Evolutionary conservation across 768 basidiomycete genomes (phyloP), one percentile per base, ranked within the genome.

Genomic region (Sutorius australiensis): DNA sequence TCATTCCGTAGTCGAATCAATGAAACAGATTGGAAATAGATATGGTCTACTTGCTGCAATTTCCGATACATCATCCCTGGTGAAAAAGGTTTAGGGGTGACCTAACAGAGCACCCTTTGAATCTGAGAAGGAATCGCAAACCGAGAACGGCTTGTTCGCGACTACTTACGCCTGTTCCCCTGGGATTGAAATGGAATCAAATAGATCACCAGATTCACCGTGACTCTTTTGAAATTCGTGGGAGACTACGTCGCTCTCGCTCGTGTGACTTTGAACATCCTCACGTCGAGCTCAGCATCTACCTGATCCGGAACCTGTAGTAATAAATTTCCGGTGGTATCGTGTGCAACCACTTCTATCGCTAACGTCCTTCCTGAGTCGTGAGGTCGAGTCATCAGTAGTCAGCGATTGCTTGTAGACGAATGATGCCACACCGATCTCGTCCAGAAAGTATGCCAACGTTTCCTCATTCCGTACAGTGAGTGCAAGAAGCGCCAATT

Each of bases 391-490:
- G 36, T 55, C 39, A 50, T 19, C 46, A 43, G 42, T 21, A 33
- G 17, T 36, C 44, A 31, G 43, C 28, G 21, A 36, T 12, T 37
- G 2, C 28, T 12, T 37, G 2, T 31, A 12, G 43, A 24, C 37
- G 21, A 27, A 28, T 28, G 36, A 48, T 14, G 27, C 48, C 59
- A 16, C 66, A 73, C 67, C 57, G 34, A 73, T 69, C 48, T 69
- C 55, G 32, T 64, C 42, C 11, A 78, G 40, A 67, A 89, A 86
- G 38, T 64, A 56, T 10, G 61, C 48, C 42, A 81, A 57, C 0
- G 88, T 89, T 10, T 69, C 64, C 53, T 76, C 71, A 55, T 84
- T 88, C 52, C 88, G 74, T 10, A 82, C 61, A 3, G 70, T 72
- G 27, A 86, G 67, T 11, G 75, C 75, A 33, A 82, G 60, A 49